phyloP scores from a whole-genome alignment of 2,329 filamentous ascomycete genomes.

The Colletotrichum ledebouriae region DNA sequence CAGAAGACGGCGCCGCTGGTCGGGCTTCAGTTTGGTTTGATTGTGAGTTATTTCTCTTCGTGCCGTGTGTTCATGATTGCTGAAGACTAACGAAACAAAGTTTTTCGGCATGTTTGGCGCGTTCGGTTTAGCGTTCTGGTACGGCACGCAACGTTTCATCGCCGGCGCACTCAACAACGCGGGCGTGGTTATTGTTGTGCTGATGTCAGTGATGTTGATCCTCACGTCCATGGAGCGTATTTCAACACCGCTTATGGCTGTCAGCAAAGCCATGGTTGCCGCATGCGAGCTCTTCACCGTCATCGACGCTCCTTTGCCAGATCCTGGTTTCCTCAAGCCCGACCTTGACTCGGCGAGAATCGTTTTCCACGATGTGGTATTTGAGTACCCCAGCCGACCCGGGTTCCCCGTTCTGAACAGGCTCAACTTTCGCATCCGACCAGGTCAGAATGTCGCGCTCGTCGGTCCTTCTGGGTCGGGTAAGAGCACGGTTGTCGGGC shows the following conservation, averaged over 20 bases:
- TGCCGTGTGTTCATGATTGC: not conserved
- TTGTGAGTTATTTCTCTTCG: constrained; percentile 34
- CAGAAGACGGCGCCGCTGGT: constrained; percentile 52
- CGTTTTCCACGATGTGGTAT: constrained; percentile 45
- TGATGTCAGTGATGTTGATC: constrained; percentile 56
- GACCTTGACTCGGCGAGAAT: constrained; percentile 43
- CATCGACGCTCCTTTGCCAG: constrained; percentile 47
- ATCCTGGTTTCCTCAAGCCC: constrained; percentile 44
- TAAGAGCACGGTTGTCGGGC: constrained; percentile 59
- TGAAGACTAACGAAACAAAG: constrained; percentile 22
- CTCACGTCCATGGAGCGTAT: constrained; percentile 53
- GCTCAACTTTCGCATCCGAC: constrained; percentile 46
- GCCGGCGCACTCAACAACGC: constrained; percentile 51
- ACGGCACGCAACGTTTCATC: constrained; percentile 55
- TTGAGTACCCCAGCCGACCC: constrained; percentile 49
- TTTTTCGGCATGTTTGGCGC: constrained; percentile 52
- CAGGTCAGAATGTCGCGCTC: constrained; percentile 51
- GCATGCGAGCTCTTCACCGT: constrained; percentile 49
- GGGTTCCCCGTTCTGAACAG: constrained; percentile 52
- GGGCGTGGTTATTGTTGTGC: constrained; percentile 54
- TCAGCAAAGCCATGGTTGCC: constrained; percentile 48
- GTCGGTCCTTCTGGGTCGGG: constrained; percentile 60
- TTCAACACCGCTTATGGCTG: constrained; percentile 56
- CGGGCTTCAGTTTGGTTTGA: constrained; percentile 50
- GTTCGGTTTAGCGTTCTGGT: constrained; percentile 60